Conservation (phyloP, 345 rosid genomes). For the Lagerstroemia speciosa region DNA sequence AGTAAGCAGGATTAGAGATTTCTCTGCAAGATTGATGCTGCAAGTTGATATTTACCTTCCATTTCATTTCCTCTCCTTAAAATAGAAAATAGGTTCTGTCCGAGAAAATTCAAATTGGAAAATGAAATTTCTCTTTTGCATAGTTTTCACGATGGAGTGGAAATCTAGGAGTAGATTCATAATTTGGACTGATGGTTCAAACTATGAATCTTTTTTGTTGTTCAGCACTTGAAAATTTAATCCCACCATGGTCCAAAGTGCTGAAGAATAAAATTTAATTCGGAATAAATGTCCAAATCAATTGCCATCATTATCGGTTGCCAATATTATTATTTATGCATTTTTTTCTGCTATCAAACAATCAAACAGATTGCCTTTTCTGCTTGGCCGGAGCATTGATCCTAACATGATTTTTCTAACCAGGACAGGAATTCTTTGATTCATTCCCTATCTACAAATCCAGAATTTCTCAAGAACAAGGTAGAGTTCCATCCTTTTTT, state of each 20-base stretch:
- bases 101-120: not conserved
- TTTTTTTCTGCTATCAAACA: not conserved
- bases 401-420: not conserved
- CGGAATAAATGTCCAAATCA: no score
- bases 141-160: not conserved
- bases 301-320: not conserved
- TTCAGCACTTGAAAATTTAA: no score
- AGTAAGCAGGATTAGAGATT: not conserved
- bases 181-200: not conserved
- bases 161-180: not conserved
- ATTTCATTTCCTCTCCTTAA: not conserved
- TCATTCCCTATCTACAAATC: slow-evolving; percentile 85
- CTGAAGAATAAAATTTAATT: no score
- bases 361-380: not conserved
- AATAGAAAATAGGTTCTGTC: not conserved
- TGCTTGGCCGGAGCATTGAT: not conserved
- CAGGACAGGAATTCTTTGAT: slow-evolving; percentile 71
- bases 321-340: not conserved
- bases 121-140: not conserved
- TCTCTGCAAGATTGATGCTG: not conserved
- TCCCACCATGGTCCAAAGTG: no score
- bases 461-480: slow-evolving; percentile 79
- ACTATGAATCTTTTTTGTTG: no score
- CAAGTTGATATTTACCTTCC: not conserved
- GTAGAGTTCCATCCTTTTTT: slow-evolving; percentile 22